Conservation (phyloP, 176 grass and related monocot species). For the Eleusine coracana region DNA sequence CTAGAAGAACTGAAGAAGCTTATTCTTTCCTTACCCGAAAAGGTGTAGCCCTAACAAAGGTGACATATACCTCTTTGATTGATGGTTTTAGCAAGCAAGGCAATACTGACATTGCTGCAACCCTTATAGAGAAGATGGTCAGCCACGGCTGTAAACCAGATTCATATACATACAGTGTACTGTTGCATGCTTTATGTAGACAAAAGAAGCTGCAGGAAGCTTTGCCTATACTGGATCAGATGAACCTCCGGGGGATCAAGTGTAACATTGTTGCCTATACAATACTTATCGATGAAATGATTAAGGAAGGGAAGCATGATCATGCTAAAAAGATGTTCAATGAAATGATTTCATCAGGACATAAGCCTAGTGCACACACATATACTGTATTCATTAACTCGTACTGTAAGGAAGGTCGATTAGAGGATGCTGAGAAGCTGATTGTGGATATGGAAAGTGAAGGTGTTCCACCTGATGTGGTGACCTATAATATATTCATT, state of each 20-base stretch:
- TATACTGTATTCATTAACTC: slow-evolving; percentile 79
- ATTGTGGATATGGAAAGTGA: slow-evolving; percentile 70
- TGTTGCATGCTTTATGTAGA: slow-evolving; percentile 82
- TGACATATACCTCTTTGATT: slow-evolving; percentile 73
- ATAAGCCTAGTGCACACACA: slow-evolving; percentile 68
- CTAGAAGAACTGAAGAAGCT: slow-evolving; percentile 71
- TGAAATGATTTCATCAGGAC: slow-evolving; percentile 61
- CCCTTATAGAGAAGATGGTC: slow-evolving; percentile 65
- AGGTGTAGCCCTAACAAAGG: slow-evolving; percentile 52
- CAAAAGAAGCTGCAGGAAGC: slow-evolving; percentile 69
- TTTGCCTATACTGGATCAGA: slow-evolving; percentile 69
- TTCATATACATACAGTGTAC: slow-evolving; percentile 69
- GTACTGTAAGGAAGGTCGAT: slow-evolving; percentile 62
- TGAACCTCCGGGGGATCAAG: slow-evolving; percentile 56
- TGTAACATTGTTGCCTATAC: slow-evolving; percentile 75
- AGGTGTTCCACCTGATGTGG: slow-evolving; percentile 63
- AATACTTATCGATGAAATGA: slow-evolving; percentile 77
- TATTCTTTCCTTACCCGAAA: slow-evolving; percentile 62
- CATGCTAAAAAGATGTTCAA: slow-evolving; percentile 66
- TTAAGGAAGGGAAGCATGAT: slow-evolving; percentile 68
- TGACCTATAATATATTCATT: slow-evolving; percentile 75
- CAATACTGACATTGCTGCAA: slow-evolving; percentile 47
- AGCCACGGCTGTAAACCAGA: slow-evolving; percentile 60
- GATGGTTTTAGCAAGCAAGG: slow-evolving; percentile 78
- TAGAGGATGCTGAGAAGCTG: slow-evolving; percentile 66